Evolutionary conservation across 331 rosid genomes (phyloP), one percentile per base, ranked within the genome.

Genomic region (Cucumis variabilis): DNA sequence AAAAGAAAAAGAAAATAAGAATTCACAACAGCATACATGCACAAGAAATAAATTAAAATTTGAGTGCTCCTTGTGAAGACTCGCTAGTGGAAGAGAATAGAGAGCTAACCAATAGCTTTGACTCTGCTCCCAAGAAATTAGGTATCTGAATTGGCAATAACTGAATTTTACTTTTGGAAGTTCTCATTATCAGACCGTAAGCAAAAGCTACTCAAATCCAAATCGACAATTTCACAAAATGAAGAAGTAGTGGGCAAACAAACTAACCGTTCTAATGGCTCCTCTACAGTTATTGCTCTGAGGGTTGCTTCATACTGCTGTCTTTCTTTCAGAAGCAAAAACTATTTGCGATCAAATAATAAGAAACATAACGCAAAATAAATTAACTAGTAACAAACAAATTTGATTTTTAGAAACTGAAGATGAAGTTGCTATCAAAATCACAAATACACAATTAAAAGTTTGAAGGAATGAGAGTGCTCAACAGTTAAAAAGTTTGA

Each of bases 111-210:
- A 97, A 89, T 55, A 95, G 92, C 92, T 94, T 98, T 1, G 98
- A 95, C 88, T 97, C 99, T 89, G 98, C 98, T 88, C 98, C 98
- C 99, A 96, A 97, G 92, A 97, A 97, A 90, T 97, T 94, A 50
- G 98, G 94, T 78, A 89, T 89, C 44, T 11, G 91, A 89, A 97
- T 93, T 93, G 94, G 93, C 99, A 97, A 92, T 95, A 97, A 79
- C 98, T 97, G 87, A 69, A 89, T 88, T 87, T 78, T 33, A 87
- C 28, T 79, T 77, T 23, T 15, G 41, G 33, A 24, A 27, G 50
- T 44, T 30, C 27, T 50, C 28, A 33, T 72, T 17, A 25, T 44
- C 68, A 51, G 62, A 85, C 46, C 21, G 69, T 48, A 80, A 58
- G 20, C 27, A 23, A n/a, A 55, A n/a, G 25, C 58, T 15, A 14